A percentile compares a stretch with the other conserved stretches of the same genome.
phyloP scores from a whole-genome alignment of 1,284 basidiomycete species.

The Meira miltonrushii region DNA sequence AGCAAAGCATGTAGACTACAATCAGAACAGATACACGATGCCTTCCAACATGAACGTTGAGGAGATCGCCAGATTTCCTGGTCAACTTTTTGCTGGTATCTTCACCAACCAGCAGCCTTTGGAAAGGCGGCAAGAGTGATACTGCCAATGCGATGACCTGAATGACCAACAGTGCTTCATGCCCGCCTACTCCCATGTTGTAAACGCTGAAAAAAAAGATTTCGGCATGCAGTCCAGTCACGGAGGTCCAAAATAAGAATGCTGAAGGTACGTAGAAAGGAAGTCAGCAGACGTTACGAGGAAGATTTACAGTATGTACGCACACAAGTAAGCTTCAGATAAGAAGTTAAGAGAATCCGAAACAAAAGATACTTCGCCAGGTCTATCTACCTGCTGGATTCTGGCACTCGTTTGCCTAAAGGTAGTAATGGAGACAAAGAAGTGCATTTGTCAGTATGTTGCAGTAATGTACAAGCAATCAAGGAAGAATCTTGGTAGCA shows the following conservation, averaged over 20 bases:
- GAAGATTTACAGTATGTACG: slow-evolving; percentile 4
- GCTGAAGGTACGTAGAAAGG: slow-evolving; percentile 56
- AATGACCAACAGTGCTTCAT: slow-evolving; percentile 39
- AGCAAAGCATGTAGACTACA: neutral
- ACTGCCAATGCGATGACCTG: slow-evolving; percentile 31
- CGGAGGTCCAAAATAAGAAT: slow-evolving; percentile 79
- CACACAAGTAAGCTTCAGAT: slow-evolving; percentile 33
- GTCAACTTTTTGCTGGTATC: neutral
- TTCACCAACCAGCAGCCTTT: slow-evolving; percentile 3
- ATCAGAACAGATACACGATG: neutral
- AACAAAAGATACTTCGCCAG: neutral
- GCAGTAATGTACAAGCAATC: neutral
- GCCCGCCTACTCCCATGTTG: slow-evolving; percentile 43
- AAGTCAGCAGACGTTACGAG: neutral
- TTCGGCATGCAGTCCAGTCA: slow-evolving; percentile 71
- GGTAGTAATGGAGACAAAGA: no score
- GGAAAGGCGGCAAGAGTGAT: slow-evolving; percentile 16
- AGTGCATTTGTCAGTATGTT: no score
- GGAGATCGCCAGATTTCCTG: neutral
- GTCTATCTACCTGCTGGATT: neutral
- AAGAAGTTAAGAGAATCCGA: slow-evolving; percentile 19
- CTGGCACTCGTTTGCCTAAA: neutral
- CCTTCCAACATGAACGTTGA: slow-evolving; percentile 2
- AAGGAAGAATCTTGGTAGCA: slow-evolving; percentile 8
- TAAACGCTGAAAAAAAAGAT: slow-evolving; percentile 36